Evolutionary conservation across 2,329 filamentous ascomycete species (phyloP), one percentile per base, ranked within the genome.

Genomic region (Fonsecaea pugnacius): DNA sequence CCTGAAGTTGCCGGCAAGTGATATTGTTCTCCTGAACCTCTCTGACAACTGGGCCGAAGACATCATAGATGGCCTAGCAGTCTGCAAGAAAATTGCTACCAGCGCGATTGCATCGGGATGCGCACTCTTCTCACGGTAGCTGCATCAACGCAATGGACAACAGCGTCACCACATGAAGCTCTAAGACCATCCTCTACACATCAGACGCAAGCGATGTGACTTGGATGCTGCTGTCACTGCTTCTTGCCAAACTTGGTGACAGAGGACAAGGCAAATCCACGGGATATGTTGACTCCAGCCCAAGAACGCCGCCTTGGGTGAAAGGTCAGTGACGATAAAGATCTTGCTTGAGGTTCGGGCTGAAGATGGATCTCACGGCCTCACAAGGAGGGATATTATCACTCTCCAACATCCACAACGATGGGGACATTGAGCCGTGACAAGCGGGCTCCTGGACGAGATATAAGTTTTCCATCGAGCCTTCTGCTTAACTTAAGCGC

Each of bases 61-160:
- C 12, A 59, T 59, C 7, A 14, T 59, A 14, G n/a, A 50, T 18
- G 43, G 16, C 7, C 18, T 59, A n/a, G 16, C 6, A 8, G 32
- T 30, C 43, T 59, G 43, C 18, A 21, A 27, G 18, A 27, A n/a
- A 10, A 50, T 59, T 16, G 43, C 43, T 5, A 18, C 46, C 27
- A 59, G n/a, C 16, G 56, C 56, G 5, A 59, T 38, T 14, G 43
- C 30, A 21, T 36, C 48, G 21, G 48, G 35, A 50, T 59, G 56
- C 12, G 56, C 56, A 10, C 16, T 59, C n/a, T 59, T 59, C 32
- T 50, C 56, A 38, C 27, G 51, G 27, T 21, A 36, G 21, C 18
- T 1, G 1, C 18, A 27, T 51, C 18, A 43, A 21, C n/a, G 16
- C 10, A 14, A 16, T 53, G 51, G 30, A 14, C 43, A 18, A 10